Evolutionary conservation across 768 basidiomycete species (phyloP), one percentile per base, ranked within the genome.

Genomic region (Serpula lacrymans): DNA sequence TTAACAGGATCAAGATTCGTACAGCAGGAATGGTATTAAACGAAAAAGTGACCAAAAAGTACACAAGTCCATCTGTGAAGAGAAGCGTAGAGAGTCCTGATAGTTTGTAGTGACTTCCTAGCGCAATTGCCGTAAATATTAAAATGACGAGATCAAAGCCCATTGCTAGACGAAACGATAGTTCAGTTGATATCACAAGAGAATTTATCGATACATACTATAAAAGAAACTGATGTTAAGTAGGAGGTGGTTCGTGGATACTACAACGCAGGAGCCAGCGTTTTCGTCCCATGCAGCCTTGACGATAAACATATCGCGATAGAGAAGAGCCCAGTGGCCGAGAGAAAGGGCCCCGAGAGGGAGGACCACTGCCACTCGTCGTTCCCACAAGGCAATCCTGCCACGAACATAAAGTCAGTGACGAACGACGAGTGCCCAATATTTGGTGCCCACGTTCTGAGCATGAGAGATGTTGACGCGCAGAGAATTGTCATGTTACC

Each of bases 341-440:
- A 82, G 48, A 47, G 75, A 80, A 9, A 85, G 65, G 16, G 73
- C 43, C 17, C 72, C 67, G 29, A 87, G 70, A 14, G 72, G 63
- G 18, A 73, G 50, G 11, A 78, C 57, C 29, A 85, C 63, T n/a
- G 58, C 59, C 20, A 58, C 62, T 40, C 74, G 67, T 33, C 81
- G 74, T 41, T 85, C 75, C 84, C 83, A 88, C 17, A 88, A 67
- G 8, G 83, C 83, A 34, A 86, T 71, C 4, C 81, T 86, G 41
- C 18, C 37, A 55, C 64, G 48, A n/a, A n/a, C n/a, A n/a, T n/a
- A n/a, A 41, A 31, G 35, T 25, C 14, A 43, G n/a, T 22, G 33
- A 29, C 21, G 41, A 37, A 18, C 18, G 37, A 33, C 34, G 22
- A 7, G 36, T 26, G 38, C 24, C 24, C 34, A 16, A 20, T 18